A percentile compares a stretch with the other conserved stretches of the same genome.
These are phyloP conservation scores for Kodamaea lidongshanica DNA, from an alignment of 805 yeast genomes.

Conservation along the genomic window DNA sequence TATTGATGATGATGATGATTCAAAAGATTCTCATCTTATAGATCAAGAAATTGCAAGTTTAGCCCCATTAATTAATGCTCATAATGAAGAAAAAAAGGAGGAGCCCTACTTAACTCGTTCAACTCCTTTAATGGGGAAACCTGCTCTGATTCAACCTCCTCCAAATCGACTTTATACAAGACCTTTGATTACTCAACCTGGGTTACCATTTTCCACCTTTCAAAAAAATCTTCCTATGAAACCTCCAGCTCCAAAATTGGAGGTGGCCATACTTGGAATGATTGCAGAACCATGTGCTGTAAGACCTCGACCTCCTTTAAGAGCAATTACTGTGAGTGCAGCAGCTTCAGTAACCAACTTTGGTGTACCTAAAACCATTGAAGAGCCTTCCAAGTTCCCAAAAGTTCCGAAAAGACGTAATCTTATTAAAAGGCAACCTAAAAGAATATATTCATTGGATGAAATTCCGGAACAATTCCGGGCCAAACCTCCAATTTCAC, in stretches of 20 bases:
- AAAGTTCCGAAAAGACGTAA: conserved; percentile 29
- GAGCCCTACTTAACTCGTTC: conserved; percentile 9
- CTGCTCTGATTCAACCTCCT: conserved; percentile 42
- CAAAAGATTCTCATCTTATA: conserved; percentile 20
- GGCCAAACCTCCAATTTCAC: conserved; percentile 75
- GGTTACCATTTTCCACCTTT: conserved; percentile 1
- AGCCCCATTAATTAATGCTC: conserved; percentile 35
- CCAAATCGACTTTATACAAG: conserved; percentile 29
- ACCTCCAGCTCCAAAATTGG: conserved; percentile 34
- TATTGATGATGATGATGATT: conserved; percentile 32
- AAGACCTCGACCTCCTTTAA: conserved; percentile 14
- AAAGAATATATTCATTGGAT: conserved; percentile 64
- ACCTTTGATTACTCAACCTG: conserved; percentile 12
- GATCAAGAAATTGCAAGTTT: conserved; percentile 38
- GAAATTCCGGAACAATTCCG: conserved; percentile 88
- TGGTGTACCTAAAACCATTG: conserved; percentile 29
- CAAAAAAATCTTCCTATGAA: conserved; percentile 16
- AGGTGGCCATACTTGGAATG: conserved; percentile 24
- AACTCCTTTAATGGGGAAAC: conserved; percentile 39
- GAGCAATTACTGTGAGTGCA: conserved; percentile 25
- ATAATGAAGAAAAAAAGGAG: conserved; percentile 23
- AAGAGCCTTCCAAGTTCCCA: conserved; percentile 25
- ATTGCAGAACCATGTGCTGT: conserved; percentile 19
- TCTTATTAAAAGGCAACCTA: conserved; percentile 45
- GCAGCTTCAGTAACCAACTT: conserved; percentile 19